Conservation (phyloP, 2,329 filamentous ascomycete genomes). For the Trichoderma lentiforme region DNA sequence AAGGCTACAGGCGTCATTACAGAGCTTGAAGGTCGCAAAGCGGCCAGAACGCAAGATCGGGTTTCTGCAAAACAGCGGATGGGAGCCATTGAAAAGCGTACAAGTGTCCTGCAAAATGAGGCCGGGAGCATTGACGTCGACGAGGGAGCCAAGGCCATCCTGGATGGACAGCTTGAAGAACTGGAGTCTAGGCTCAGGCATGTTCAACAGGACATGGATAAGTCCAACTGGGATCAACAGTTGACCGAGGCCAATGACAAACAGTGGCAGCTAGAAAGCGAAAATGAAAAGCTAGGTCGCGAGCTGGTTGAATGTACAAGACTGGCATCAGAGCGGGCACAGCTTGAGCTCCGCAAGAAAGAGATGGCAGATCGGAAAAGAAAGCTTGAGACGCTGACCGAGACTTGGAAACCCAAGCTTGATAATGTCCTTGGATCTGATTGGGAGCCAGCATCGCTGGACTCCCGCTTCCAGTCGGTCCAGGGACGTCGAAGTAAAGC, state of each 20-base stretch:
- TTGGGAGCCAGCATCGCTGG: conserved; percentile 70
- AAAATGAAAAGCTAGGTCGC: conserved; percentile 67
- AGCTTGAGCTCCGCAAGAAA: conserved; percentile 78
- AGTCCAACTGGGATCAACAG: conserved; percentile 66
- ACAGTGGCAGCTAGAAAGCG: conserved; percentile 67
- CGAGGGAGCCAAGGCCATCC: conserved; percentile 74
- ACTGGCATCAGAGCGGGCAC: conserved; percentile 76
- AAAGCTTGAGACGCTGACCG: conserved; percentile 72
- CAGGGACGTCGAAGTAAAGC: conserved; percentile 55
- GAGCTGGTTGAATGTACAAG: conserved; percentile 82
- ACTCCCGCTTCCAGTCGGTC: conserved; percentile 64
- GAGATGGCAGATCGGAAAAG: conserved; percentile 71
- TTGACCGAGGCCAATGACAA: conserved; percentile 64
- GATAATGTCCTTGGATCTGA: conserved; percentile 57
- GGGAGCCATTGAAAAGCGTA: conserved; percentile 67
- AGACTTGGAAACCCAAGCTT: conserved; percentile 71
- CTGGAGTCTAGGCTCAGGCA: conserved; percentile 60
- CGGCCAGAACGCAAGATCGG: conserved; percentile 70
- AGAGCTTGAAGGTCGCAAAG: conserved; percentile 70
- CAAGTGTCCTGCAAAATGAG: conserved; percentile 62
- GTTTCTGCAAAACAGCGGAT: conserved; percentile 71
- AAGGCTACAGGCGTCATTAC: conserved; percentile 70
- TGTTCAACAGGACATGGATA: conserved; percentile 60
- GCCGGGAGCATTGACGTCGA: conserved; percentile 75
- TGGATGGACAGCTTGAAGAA: conserved; percentile 72